These are phyloP conservation scores for Tilletia indica DNA, from an alignment of 1,284 basidiomycete species.

Conservation along the genomic window DNA sequence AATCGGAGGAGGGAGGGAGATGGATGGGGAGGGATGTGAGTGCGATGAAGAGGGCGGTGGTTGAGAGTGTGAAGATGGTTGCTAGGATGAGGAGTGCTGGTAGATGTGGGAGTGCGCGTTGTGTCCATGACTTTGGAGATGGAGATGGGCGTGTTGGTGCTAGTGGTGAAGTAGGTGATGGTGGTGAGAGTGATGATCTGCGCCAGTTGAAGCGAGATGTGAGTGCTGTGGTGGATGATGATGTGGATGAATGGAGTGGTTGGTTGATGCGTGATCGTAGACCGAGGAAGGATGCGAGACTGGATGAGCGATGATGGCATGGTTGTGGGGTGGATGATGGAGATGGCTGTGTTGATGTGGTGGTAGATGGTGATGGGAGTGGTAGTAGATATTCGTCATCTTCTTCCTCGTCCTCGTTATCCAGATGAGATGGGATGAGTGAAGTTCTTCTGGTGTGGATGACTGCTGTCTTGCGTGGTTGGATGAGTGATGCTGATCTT, in stretches of 20 bases:
- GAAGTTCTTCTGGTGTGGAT: conserved; percentile 22
- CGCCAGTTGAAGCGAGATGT: not conserved
- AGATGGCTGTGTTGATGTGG: conserved; percentile 18
- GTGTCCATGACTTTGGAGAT: conserved; percentile 22
- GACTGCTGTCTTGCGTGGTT: not conserved
- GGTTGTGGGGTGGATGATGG: not conserved
- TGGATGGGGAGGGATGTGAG: conserved; percentile 50
- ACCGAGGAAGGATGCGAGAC: conserved; percentile 1
- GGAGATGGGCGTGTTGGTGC: not conserved
- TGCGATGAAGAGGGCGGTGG: conserved; percentile 40
- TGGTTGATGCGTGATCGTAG: not conserved
- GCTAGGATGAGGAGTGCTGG: conserved; percentile 40
- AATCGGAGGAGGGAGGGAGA: conserved; percentile 27
- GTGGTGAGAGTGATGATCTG: not conserved
- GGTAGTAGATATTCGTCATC: conserved; percentile 26
- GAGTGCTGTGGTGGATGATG: no score
- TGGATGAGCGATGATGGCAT: not conserved
- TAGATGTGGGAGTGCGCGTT: conserved; percentile 27
- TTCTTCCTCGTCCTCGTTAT: conserved; percentile 30
- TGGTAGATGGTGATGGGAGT: conserved; percentile 26
- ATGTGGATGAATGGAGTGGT: not conserved
- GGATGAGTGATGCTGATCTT: not conserved
- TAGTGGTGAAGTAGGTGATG: not conserved
- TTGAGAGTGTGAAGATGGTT: conserved; percentile 43
- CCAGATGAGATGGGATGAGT: conserved; percentile 28